Conservation (phyloP, 331 rosid genomes). For the Pyracantha coccinea region DNA sequence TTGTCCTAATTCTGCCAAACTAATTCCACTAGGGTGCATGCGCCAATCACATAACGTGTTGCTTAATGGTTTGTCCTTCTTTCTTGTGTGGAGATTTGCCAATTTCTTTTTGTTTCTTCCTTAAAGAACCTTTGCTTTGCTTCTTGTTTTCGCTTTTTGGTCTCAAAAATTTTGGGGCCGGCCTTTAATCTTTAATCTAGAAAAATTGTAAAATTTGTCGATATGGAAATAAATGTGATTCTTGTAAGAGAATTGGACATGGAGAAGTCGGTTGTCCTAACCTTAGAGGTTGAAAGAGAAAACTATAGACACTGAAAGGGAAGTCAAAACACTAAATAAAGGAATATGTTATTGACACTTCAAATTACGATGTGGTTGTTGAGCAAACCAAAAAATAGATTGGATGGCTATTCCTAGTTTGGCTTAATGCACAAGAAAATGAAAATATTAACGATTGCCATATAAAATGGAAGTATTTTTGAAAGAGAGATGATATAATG, state of each 20-base stretch:
- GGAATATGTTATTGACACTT: no score
- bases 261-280: not conserved
- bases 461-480: conserved; percentile 21
- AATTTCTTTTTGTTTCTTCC: no score
- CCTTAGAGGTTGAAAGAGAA: not conserved
- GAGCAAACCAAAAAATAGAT: not conserved
- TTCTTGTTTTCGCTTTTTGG: no score
- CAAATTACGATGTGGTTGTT: not conserved
- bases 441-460: conserved; percentile 6
- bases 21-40: not conserved
- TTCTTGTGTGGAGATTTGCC: no score
- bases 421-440: not conserved
- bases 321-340: no score
- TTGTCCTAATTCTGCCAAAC: no score
- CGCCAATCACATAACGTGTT: not conserved
- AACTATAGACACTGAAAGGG: no score
- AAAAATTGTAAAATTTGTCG: no score
- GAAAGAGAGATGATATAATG: not conserved
- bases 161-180: no score
- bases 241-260: not conserved
- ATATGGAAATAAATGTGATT: not conserved
- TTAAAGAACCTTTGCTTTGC: no score
- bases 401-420: no score
- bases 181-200: no score
- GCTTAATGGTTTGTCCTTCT: not conserved